These are phyloP conservation scores for Adansonia madagascariensis DNA, from an alignment of 441 rosid genomes.

Conservation along the genomic window DNA sequence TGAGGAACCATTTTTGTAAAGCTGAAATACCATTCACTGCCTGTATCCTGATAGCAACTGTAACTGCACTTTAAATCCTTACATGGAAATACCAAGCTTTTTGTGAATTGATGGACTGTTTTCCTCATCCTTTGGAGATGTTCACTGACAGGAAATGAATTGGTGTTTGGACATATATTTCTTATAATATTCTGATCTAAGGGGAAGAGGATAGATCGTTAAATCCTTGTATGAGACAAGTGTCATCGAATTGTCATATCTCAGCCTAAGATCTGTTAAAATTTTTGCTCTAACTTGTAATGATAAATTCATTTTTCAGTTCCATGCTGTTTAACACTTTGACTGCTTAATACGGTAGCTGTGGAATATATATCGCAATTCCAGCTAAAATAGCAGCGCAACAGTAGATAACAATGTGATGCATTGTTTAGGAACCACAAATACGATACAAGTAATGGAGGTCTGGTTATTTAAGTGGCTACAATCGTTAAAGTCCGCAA, in stretches of 20 bases:
- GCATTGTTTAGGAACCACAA: background rate
- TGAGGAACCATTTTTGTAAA: slow-evolving; percentile 15
- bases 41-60: background rate
- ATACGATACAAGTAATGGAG: no score
- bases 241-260: background rate
- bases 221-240: background rate
- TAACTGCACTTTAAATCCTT: background rate
- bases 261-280: background rate
- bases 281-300: background rate
- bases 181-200: background rate
- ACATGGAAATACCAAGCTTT: background rate
- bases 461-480: no score
- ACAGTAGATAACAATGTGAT: background rate
- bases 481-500: no score
- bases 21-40: background rate
- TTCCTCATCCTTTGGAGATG: background rate
- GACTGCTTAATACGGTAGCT: background rate
- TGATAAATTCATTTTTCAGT: background rate
- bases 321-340: background rate
- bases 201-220: background rate
- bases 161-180: background rate
- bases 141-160: background rate
- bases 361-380: background rate
- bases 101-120: background rate
- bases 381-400: background rate